Evolutionary conservation across 148 eudicot genomes (phyloP), one percentile per base, ranked within the genome.

Genomic region (Diospyros kaki): DNA sequence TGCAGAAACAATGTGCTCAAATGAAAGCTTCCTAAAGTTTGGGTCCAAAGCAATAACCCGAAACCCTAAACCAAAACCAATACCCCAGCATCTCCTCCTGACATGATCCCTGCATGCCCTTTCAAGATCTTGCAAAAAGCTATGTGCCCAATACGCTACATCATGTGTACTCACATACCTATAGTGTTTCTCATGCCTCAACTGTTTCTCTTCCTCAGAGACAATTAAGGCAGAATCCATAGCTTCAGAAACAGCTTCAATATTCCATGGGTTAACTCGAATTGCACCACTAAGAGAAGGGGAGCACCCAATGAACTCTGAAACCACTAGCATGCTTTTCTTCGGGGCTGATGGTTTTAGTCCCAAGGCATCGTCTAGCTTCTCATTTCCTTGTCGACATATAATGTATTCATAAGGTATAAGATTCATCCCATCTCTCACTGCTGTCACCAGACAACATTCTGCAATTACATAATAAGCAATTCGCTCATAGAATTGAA

Each of bases 281-380:
- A 28, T 28, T 28, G 28, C 28, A 28, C 28, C 28, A 28, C 28
- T 28, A 28, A 28, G 28, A 28, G 28, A 28, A 28, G 28, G 28
- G 28, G 28, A 28, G 28, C 28, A 28, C 28, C 28, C 28, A 28
- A 28, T 28, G 28, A 28, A 28, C 68, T 92, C 97, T 10, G 94
- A 92, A 44, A 92, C 97, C 66, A 92, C 97, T 55, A 92, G 68
- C 97, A 92, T 92, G 84, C 97, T 92, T 78, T 86, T 92, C 78
- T 90, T 92, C 6, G 87, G 91, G 28, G 76, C 13, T 67, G 84
- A 75, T 7, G 88, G 81, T 61, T 82, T 76, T 50, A 88, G 58
- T 42, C 86, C 84, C 83, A 90, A 79, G 15, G 85, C 81, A 13
- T 55, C 55, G 52, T 92, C 90, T 52, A 90, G 84, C 53, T 83